A percentile compares a stretch with the other conserved stretches of the same genome.
Conservation (phyloP, 768 basidiomycete genomes). For the Galerina marginata region DNA sequence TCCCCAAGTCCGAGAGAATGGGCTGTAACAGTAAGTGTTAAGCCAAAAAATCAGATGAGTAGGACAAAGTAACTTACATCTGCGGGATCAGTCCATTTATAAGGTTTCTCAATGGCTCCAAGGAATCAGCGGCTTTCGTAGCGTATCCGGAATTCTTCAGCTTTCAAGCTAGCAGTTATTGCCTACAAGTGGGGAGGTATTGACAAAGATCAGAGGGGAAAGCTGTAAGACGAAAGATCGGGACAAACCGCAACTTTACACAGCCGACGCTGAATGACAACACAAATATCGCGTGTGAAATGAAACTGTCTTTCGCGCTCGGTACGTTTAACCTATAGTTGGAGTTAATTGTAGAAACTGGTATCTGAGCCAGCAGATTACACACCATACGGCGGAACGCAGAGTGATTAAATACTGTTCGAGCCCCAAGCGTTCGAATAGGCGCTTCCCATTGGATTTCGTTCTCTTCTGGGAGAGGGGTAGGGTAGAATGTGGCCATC, state of each 20-base stretch:
- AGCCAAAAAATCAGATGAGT: conserved; percentile 9
- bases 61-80: conserved; percentile 38
- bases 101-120: conserved; percentile 42
- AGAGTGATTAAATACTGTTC: not conserved
- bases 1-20: not conserved
- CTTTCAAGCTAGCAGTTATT: conserved; percentile 42
- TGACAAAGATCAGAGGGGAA: conserved; percentile 4
- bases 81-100: conserved; percentile 57
- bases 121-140: conserved; percentile 41
- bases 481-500: conserved; percentile 6
- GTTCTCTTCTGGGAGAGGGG: not conserved
- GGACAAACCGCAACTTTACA: conserved; percentile 45
- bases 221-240: not conserved
- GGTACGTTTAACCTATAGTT: conserved; percentile 19
- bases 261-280: conserved; percentile 39
- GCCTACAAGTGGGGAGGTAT: conserved; percentile 35
- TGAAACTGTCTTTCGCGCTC: conserved; percentile 31
- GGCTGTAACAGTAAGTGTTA: conserved; percentile 12
- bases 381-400: not conserved
- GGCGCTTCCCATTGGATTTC: not conserved
- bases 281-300: not conserved
- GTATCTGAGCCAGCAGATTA: not conserved
- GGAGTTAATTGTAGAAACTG: too few relatives aligned
- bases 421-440: not conserved
- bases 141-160: conserved; percentile 40